A percentile compares a stretch with the other conserved stretches of the same genome.
Conservation (phyloP, 345 rosid genomes). For the Euphorbia lathyris region DNA sequence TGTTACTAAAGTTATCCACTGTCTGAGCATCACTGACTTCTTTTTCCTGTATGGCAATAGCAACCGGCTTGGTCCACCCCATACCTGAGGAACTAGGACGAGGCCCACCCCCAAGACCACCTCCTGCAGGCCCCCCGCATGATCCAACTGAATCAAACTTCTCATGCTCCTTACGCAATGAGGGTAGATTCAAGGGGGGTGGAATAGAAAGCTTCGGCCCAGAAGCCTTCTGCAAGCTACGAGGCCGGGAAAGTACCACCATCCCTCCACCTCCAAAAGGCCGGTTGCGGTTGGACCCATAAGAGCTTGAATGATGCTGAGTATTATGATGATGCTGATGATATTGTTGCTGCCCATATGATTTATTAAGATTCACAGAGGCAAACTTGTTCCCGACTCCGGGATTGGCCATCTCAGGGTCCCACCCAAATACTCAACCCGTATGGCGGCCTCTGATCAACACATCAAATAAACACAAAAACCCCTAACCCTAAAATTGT, state of each 20-base stretch:
- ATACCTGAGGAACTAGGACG: slow-evolving; percentile 79
- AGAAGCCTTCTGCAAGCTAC: slow-evolving; percentile 81
- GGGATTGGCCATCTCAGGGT: slow-evolving; percentile 82
- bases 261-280: slow-evolving; percentile 52
- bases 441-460: slow-evolving; percentile 49
- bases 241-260: slow-evolving; percentile 89
- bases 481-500: background rate
- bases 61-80: slow-evolving; percentile 87
- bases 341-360: slow-evolving; percentile 68
- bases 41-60: slow-evolving; percentile 52
- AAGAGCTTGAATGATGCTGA: slow-evolving; percentile 39
- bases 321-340: too few species aligned
- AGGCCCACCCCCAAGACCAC: slow-evolving; percentile 58
- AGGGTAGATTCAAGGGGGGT: slow-evolving; percentile 98
- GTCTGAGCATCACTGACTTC: slow-evolving; percentile 37
- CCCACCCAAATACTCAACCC: slow-evolving; percentile 30
- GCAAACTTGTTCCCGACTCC: slow-evolving; percentile 75
- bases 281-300: slow-evolving; percentile 50
- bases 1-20: background rate
- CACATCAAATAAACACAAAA: slow-evolving; percentile 41
- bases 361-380: slow-evolving; percentile 84
- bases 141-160: slow-evolving; percentile 68
- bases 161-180: slow-evolving; percentile 87
- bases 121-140: slow-evolving; percentile 60
- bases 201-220: slow-evolving; percentile 96